These are phyloP conservation scores for Pythium rhizo-oryzae DNA, from an alignment of 352 stramenopile species.

Conservation along the genomic window DNA sequence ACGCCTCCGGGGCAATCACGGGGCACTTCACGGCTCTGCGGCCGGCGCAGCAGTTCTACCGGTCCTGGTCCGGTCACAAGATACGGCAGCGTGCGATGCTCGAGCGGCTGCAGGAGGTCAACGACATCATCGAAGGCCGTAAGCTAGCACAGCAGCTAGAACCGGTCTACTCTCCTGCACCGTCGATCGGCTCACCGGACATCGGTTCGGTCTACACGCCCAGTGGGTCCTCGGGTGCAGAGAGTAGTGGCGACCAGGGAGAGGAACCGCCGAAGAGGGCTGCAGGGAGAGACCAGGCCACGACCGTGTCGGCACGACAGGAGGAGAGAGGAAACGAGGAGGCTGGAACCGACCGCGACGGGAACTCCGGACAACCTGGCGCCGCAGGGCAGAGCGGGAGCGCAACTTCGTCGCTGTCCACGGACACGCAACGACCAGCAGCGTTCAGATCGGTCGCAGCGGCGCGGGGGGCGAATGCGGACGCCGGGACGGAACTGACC, in stretches of 20 bases:
- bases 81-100: not conserved
- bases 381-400: too few relatives aligned
- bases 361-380: too few relatives aligned
- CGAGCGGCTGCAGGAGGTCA: not conserved
- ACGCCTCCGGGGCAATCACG: not conserved
- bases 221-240: not conserved
- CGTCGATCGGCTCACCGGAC: not conserved
- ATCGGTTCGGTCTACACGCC: not conserved
- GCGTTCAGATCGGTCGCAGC: too few relatives aligned
- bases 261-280: not conserved
- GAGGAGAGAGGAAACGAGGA: too few relatives aligned
- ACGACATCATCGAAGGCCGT: not conserved
- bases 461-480: too few relatives aligned
- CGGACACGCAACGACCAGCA: too few relatives aligned
- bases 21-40: not conserved
- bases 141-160: not conserved
- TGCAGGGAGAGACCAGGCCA: too few relatives aligned
- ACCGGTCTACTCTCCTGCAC: not conserved
- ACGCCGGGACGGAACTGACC: too few relatives aligned
- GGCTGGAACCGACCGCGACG: too few relatives aligned
- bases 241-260: not conserved
- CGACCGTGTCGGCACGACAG: too few relatives aligned
- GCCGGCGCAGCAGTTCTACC: not conserved
- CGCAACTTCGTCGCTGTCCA: too few relatives aligned
- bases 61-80: not conserved